Evolutionary conservation across 176 grass and related monocot species (phyloP).

Genomic region (Saccharum officinarum): DNA sequence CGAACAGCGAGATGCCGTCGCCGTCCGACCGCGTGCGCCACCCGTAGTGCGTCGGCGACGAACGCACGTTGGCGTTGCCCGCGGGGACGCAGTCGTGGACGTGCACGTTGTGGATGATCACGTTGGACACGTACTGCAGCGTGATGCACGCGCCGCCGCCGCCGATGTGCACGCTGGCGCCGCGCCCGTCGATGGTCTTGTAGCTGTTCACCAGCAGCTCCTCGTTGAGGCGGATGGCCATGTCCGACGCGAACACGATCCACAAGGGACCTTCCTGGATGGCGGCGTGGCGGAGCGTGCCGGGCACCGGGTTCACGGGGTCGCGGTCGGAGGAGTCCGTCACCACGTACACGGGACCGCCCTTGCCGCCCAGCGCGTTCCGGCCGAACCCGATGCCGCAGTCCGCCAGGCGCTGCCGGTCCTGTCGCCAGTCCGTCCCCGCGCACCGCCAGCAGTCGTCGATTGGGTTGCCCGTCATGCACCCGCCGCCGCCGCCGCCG

Average conservation of each 20-base stretch:
- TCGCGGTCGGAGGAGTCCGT: conserved; percentile 81
- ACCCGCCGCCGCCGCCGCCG: conserved; percentile 27
- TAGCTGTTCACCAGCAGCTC: conserved; percentile 93
- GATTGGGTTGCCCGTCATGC: conserved; percentile 84
- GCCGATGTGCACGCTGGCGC: conserved; percentile 59
- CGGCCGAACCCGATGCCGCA: conserved; percentile 87
- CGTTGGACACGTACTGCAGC: conserved; percentile 80
- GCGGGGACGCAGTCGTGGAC: conserved; percentile 85
- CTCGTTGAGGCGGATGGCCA: conserved; percentile 77
- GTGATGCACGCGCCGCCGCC: conserved; percentile 95
- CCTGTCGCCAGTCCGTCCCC: conserved; percentile 69
- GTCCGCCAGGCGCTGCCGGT: conserved; percentile 79
- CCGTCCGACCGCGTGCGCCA: conserved; percentile 76
- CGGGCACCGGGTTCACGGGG: conserved; percentile 65
- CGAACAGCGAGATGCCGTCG: conserved; percentile 91
- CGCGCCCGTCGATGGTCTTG: conserved; percentile 92
- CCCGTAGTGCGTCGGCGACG: conserved; percentile 78
- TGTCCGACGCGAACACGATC: conserved; percentile 86
- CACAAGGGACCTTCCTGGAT: conserved; percentile 95
- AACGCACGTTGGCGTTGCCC: conserved; percentile 71
- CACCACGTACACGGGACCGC: conserved; percentile 75
- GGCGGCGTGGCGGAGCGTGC: conserved; percentile 80
- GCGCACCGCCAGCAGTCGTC: conserved; percentile 92
- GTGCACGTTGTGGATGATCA: conserved; percentile 92
- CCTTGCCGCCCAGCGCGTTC: conserved; percentile 81